A percentile compares a stretch with the other conserved stretches of the same genome.
These are phyloP conservation scores for Talaromyces verruculosus DNA, from an alignment of 2,329 filamentous ascomycete genomes.

Conservation along the genomic window DNA sequence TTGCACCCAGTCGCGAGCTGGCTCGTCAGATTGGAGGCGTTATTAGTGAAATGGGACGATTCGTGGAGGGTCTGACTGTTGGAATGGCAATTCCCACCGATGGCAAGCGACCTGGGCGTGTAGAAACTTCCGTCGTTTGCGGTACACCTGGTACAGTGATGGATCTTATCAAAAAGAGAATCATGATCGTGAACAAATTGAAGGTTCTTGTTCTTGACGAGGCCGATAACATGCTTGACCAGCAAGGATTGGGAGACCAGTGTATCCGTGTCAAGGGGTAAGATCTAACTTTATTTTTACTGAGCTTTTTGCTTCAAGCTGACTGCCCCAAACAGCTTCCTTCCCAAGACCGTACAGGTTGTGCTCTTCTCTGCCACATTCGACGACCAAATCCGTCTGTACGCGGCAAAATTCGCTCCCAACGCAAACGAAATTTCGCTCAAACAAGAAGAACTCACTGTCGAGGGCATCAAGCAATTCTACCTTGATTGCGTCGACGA, in stretches of 20 bases:
- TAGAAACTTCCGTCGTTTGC: constrained; percentile 78
- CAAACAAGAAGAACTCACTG: constrained; percentile 86
- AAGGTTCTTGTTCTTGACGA: constrained; percentile 90
- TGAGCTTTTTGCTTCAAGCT: neutral
- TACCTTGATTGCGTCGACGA: constrained; percentile 90
- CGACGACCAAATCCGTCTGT: constrained; percentile 79
- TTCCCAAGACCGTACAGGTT: constrained; percentile 75
- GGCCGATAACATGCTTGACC: constrained; percentile 97
- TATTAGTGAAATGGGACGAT: constrained; percentile 77
- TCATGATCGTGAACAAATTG: constrained; percentile 70
- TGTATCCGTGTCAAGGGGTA: constrained; percentile 86
- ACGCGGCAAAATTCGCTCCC: constrained; percentile 81
- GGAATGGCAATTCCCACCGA: constrained; percentile 80
- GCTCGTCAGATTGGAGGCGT: constrained; percentile 92
- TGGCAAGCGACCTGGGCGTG: constrained; percentile 64
- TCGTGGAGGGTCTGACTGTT: constrained; percentile 72
- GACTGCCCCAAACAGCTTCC: constrained; percentile 56
- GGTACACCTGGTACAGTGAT: constrained; percentile 92
- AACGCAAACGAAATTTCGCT: constrained; percentile 83
- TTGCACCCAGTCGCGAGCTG: constrained; percentile 91
- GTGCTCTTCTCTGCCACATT: constrained; percentile 96
- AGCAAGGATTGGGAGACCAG: constrained; percentile 92
- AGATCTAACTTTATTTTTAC: neutral
- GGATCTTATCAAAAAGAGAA: constrained; percentile 76
- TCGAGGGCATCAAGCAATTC: constrained; percentile 96